Conservation (phyloP, 2,329 filamentous ascomycete species). For the Pyricularia pennisetigena region DNA sequence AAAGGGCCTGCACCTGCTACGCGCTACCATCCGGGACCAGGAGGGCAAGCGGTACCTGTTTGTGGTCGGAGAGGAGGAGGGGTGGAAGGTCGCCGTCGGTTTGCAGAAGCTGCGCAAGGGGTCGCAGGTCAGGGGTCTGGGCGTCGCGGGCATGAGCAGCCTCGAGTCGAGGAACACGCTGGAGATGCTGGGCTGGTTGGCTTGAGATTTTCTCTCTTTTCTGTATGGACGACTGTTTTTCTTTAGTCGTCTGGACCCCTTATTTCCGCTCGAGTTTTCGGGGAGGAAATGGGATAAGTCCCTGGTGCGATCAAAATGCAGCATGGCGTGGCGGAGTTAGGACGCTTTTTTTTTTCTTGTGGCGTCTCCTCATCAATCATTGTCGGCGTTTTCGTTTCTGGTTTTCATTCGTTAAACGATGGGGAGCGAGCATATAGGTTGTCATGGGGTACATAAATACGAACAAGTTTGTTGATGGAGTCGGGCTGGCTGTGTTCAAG, state of each 20-base stretch:
- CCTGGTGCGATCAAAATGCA: not conserved
- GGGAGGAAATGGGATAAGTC: not conserved
- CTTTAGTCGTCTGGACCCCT: not conserved
- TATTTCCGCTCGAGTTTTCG: not conserved
- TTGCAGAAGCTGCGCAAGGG: slow-evolving; percentile 51
- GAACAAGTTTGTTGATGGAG: not conserved
- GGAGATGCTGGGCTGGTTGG: slow-evolving; percentile 48
- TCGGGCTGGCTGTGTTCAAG: no score
- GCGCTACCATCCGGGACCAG: slow-evolving; percentile 54
- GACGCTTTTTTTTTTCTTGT: not conserved
- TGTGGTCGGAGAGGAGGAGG: slow-evolving; percentile 53
- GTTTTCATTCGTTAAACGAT: not conserved
- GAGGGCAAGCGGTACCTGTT: slow-evolving; percentile 59
- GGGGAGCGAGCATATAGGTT: not conserved
- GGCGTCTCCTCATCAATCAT: not conserved
- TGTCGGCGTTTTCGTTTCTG: not conserved
- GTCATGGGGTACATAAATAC: not conserved
- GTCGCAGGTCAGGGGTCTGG: slow-evolving; percentile 48
- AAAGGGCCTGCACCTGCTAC: slow-evolving; percentile 50
- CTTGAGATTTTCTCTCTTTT: not conserved
- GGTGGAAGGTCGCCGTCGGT: slow-evolving; percentile 57
- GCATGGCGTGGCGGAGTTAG: slow-evolving; percentile 1
- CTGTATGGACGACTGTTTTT: not conserved
- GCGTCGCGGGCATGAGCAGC: slow-evolving; percentile 44
- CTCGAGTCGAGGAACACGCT: slow-evolving; percentile 44